Percentiles rank a stretch among this genome's conserved stretches.
Evolutionary conservation across 2,329 filamentous ascomycete species (phyloP).

Genomic region (Sclerotinia minor): DNA sequence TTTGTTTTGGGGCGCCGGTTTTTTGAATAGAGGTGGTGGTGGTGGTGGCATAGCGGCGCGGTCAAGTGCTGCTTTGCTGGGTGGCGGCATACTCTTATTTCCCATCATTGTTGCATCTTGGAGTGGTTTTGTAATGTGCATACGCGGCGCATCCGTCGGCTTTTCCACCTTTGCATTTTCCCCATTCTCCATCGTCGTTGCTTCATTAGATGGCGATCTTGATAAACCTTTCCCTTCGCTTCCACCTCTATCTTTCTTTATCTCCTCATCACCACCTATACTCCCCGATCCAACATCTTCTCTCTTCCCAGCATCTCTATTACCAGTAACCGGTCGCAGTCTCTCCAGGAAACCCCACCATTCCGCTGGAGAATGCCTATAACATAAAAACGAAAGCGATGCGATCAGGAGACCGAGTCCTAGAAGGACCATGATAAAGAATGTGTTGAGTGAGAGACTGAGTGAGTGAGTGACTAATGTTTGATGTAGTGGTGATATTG

Average conservation of each 20-base stretch:
- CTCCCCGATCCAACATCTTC: conserved; percentile 28
- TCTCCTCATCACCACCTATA: neutral
- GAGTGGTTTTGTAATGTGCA: neutral
- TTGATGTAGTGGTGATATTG: neutral
- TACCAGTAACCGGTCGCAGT: conserved; percentile 27
- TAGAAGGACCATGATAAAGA: conserved; percentile 39
- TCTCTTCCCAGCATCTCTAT: conserved; percentile 17
- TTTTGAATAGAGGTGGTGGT: conserved; percentile 33
- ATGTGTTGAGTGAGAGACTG: neutral
- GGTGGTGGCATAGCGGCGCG: conserved; percentile 47
- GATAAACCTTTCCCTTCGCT: neutral
- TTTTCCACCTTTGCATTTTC: neutral
- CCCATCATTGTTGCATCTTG: neutral
- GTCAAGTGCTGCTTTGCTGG: conserved; percentile 36
- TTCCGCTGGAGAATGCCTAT: conserved; percentile 55
- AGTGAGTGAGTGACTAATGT: neutral
- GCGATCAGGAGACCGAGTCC: conserved; percentile 63
- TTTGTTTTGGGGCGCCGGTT: conserved; percentile 29
- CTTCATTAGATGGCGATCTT: neutral
- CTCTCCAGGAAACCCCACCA: conserved; percentile 44
- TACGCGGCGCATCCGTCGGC: neutral
- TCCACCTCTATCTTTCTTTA: neutral
- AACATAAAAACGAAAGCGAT: conserved; percentile 57
- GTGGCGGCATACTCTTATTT: neutral
- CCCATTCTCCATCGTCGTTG: neutral